Evolutionary conservation across 108 stramenopile species (phyloP).

Genomic region (Hondaea fermentalgiana): DNA sequence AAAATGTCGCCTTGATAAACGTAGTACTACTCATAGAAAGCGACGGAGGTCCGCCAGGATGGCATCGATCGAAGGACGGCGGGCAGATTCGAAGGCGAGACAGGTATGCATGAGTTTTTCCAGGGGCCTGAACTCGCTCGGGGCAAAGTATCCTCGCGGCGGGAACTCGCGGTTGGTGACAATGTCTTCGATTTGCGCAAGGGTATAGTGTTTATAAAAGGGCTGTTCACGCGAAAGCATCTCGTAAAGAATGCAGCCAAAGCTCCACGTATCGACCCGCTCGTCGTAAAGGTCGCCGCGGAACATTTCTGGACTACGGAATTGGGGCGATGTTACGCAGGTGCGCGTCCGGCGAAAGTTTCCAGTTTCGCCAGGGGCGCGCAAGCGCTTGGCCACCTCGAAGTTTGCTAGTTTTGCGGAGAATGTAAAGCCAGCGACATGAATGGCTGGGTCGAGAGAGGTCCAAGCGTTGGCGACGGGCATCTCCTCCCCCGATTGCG

Average conservation of each 20-base stretch:
- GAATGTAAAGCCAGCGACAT: not conserved
- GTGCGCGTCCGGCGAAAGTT: not conserved
- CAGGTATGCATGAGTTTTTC: not conserved
- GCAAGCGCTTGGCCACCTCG: conserved; percentile 1
- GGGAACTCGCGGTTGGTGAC: not conserved
- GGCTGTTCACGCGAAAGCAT: not conserved
- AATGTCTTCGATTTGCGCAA: not conserved
- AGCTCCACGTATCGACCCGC: not conserved
- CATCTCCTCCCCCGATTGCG: not conserved
- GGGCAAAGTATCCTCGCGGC: not conserved
- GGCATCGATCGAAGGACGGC: not conserved
- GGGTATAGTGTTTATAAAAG: not conserved
- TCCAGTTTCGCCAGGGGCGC: not conserved
- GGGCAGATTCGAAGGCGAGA: not conserved
- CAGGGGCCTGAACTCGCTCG: not conserved
- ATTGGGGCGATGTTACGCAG: not conserved
- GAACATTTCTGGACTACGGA: not conserved
- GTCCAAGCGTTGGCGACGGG: not conserved
- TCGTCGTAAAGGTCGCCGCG: not conserved
- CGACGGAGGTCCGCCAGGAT: not conserved
- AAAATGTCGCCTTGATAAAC: not conserved
- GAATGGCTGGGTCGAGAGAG: not conserved
- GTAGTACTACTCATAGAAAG: not conserved
- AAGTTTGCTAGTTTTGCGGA: not conserved
- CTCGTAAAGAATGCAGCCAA: not conserved